phyloP scores from a whole-genome alignment of 257 asterid genomes.

The Nicotiana tabacum region DNA sequence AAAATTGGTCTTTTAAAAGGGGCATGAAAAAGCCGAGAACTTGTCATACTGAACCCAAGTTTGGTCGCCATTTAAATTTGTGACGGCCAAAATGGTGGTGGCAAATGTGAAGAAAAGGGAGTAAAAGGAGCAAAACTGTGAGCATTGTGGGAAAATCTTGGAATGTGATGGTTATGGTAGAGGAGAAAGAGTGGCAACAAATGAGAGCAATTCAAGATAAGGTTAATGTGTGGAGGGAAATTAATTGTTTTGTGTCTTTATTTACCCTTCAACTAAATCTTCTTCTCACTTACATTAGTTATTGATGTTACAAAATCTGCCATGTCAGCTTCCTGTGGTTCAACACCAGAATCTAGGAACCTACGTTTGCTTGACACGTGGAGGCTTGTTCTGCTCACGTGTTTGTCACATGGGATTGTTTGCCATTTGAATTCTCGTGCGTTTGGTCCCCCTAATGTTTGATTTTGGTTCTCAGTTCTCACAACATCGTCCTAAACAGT shows the following conservation, averaged over 20 bases:
- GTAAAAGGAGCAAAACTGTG: background rate
- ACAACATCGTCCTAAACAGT: no score
- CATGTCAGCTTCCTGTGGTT: slow-evolving; percentile 17
- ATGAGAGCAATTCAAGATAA: slow-evolving; percentile 38
- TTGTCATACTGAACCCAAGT: slow-evolving; percentile 42
- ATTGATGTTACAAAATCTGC: slow-evolving; percentile 19
- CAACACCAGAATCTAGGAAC: background rate
- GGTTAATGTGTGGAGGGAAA: slow-evolving; percentile 81
- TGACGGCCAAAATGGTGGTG: background rate
- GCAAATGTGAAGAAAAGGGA: slow-evolving; percentile 8
- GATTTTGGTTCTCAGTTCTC: no score
- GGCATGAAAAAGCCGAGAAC: slow-evolving; percentile 39
- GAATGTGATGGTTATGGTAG: slow-evolving; percentile 29
- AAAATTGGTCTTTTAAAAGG: slow-evolving; percentile 43
- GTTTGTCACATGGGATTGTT: background rate
- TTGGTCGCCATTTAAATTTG: slow-evolving; percentile 55
- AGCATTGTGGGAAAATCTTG: slow-evolving; percentile 31
- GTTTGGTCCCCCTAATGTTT: no score
- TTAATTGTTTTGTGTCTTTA: slow-evolving; percentile 13
- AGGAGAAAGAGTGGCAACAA: slow-evolving; percentile 22
- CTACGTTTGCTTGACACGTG: slow-evolving; percentile 17
- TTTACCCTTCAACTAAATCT: slow-evolving; percentile 16
- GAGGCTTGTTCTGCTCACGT: background rate
- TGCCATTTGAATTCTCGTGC: no score
- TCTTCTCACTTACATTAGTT: background rate